Base-by-base conservation (phyloP, 768 basidiomycete genomes). In the Naematelia aurantialba region DNA sequence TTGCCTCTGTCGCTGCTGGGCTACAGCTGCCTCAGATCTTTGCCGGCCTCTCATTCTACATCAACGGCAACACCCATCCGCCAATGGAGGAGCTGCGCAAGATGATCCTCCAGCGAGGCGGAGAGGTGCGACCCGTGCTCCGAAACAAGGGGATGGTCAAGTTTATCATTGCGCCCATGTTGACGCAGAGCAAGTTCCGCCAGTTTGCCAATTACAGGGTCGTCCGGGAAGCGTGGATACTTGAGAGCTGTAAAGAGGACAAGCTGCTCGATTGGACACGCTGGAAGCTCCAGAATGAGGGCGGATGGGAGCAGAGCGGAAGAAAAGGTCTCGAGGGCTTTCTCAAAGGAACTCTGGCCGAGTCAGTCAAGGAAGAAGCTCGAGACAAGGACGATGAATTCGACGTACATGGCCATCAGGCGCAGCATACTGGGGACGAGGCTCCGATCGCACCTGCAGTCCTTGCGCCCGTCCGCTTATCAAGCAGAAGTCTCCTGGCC, bases 141-240 rank as follows among this genome's bases (percentile, higher is more conserved):
- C 22, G 68, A 39, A 70, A 53, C 46, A 73, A 73, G 48, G 68
- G 68, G 24, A 62, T 69, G 60, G 71, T 73, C 11, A 68, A 73
- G 34, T 73, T 51, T 74, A 87, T 99, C 66, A 81, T 99, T 51
- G 94, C 96, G 2, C 88, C 87, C 63, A 88, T 89, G 29, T 82
- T 99, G 45, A 97, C 94, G 0, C 87, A 90, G 0, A 85, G 86
- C 44, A 99, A 98, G 78, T 83, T 91, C 45, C 84, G 83, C 21
- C 91, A 94, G 68, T 97, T 92, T 76, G 83, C 87, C 74, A 76
- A 87, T 44, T 88, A 94, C 87, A 96, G 92, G 73, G 87, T 98
- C 14, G 91, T 88, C 39, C 81, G 81, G 47, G 91, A 92, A 0
- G 86, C 86, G 58, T 99, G 96, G 96, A 81, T 99, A 11, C 80